Percentiles rank a stretch among this genome's conserved stretches.
Evolutionary conservation across 2,329 filamentous ascomycete species (phyloP).

Genomic region (Geosmithia putterillii): DNA sequence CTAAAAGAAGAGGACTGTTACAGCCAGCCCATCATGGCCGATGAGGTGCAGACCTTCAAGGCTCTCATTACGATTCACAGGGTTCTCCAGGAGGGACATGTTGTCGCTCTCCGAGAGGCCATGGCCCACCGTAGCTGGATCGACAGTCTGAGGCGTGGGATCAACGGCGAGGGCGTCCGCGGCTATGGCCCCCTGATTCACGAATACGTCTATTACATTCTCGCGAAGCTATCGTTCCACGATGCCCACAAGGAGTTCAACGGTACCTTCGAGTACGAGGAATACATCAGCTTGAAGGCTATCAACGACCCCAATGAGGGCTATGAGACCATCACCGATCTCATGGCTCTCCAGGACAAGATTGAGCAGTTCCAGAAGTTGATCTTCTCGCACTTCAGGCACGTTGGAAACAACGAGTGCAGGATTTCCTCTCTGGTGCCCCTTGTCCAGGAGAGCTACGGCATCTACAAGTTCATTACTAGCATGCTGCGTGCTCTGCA

Average conservation of each 20-base stretch:
- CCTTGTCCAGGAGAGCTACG: slow-evolving; percentile 93
- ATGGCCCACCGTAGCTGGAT: slow-evolving; percentile 85
- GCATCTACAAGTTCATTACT: slow-evolving; percentile 98
- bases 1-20: background rate
- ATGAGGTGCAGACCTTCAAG: slow-evolving; percentile 98
- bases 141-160: slow-evolving; percentile 77
- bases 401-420: slow-evolving; percentile 89
- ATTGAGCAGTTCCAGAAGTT: slow-evolving; percentile 98
- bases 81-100: slow-evolving; percentile 92
- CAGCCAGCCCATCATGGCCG: slow-evolving; percentile 93
- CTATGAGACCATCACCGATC: slow-evolving; percentile 89
- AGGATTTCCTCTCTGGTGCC: slow-evolving; percentile 88
- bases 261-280: slow-evolving; percentile 96
- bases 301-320: slow-evolving; percentile 99
- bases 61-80: slow-evolving; percentile 96
- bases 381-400: slow-evolving; percentile 92
- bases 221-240: slow-evolving; percentile 94
- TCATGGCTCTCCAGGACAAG: slow-evolving; percentile 95
- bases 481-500: slow-evolving; percentile 99
- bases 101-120: slow-evolving; percentile 74
- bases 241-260: slow-evolving; percentile 97
- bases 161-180: slow-evolving; percentile 71
- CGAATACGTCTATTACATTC: slow-evolving; percentile 92
- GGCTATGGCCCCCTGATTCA: slow-evolving; percentile 87
- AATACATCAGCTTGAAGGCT: slow-evolving; percentile 94